phyloP scores from a whole-genome alignment of 352 stramenopile species.

The Halophytophthora polymorphica region DNA sequence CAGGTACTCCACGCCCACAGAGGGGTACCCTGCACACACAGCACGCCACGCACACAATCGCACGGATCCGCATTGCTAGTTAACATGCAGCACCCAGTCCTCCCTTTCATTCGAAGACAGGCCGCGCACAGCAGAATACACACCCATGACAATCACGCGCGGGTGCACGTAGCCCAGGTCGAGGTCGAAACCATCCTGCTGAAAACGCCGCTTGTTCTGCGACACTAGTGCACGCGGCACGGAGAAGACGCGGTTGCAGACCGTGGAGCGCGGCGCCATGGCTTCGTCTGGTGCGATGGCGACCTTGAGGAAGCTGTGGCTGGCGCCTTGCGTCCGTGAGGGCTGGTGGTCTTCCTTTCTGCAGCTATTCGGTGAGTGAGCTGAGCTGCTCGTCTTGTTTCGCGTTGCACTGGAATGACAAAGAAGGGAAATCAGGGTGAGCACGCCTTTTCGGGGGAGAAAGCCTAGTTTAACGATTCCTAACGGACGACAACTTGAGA shows the following conservation, averaged over 20 bases:
- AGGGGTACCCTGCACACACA: constrained; percentile 45
- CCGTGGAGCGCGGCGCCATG: constrained; percentile 20
- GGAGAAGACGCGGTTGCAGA: constrained; percentile 37
- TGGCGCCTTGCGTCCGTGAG: no score
- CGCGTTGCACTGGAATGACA: no score
- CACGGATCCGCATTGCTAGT: not conserved
- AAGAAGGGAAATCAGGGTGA: no score
- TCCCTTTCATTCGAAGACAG: not conserved
- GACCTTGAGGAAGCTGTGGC: no score
- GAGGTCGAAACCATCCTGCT: constrained; percentile 57
- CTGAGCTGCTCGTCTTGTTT: no score
- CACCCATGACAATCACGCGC: constrained; percentile 78
- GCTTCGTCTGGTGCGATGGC: constrained; percentile 4
- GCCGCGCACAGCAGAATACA: not conserved
- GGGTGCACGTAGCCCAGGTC: constrained; percentile 74
- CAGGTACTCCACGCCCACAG: constrained; percentile 47
- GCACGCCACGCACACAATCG: not conserved
- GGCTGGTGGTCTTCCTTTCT: no score
- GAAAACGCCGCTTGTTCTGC: constrained; percentile 73
- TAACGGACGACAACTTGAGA: no score
- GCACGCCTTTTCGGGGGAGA: no score
- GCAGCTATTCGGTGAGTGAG: no score
- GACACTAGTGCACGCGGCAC: constrained; percentile 67
- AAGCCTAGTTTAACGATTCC: no score
- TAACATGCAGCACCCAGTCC: not conserved